Evolutionary conservation across 1,284 basidiomycete genomes (phyloP).

Genomic region (Microbotryomycetes sp.): DNA sequence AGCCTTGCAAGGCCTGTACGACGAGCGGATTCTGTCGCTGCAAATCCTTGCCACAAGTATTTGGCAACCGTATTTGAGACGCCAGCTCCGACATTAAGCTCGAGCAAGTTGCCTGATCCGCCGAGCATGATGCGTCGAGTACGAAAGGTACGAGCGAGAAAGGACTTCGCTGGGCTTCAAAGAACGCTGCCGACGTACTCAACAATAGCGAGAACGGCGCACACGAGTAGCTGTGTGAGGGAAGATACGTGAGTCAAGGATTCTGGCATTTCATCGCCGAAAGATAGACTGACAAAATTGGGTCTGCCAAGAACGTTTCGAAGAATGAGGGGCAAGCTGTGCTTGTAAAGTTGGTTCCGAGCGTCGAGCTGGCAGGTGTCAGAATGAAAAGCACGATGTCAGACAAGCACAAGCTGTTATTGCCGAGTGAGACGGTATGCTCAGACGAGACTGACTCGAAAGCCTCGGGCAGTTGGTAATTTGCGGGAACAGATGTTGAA

Average conservation of each 20-base stretch:
- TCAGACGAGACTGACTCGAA: slow-evolving; percentile 2
- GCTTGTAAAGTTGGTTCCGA: slow-evolving; percentile 34
- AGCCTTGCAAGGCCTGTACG: slow-evolving; percentile 31
- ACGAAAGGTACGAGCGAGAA: slow-evolving; percentile 29
- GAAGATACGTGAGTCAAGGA: not conserved
- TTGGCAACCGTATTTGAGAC: slow-evolving; percentile 8
- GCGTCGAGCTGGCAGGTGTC: slow-evolving; percentile 28
- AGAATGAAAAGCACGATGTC: no score
- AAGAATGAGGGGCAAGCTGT: slow-evolving; percentile 36
- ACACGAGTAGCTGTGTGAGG: slow-evolving; percentile 19
- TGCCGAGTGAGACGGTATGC: not conserved
- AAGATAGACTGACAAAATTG: slow-evolving; percentile 19
- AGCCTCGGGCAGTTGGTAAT: not conserved
- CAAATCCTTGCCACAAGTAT: slow-evolving; percentile 31
- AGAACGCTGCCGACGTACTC: slow-evolving; percentile 35
- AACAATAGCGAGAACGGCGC: slow-evolving; percentile 36
- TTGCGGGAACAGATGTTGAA: not conserved
- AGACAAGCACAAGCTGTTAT: no score
- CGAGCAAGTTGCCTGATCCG: slow-evolving; percentile 13
- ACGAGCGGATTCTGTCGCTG: slow-evolving; percentile 32
- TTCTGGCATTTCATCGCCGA: not conserved
- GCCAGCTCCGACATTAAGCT: slow-evolving; percentile 29
- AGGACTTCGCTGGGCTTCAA: slow-evolving; percentile 24
- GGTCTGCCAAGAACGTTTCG: slow-evolving; percentile 31
- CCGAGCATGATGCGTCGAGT: slow-evolving; percentile 33